Base-by-base conservation (phyloP, 495 filamentous ascomycete species). In the Aspergillus steynii region DNA sequence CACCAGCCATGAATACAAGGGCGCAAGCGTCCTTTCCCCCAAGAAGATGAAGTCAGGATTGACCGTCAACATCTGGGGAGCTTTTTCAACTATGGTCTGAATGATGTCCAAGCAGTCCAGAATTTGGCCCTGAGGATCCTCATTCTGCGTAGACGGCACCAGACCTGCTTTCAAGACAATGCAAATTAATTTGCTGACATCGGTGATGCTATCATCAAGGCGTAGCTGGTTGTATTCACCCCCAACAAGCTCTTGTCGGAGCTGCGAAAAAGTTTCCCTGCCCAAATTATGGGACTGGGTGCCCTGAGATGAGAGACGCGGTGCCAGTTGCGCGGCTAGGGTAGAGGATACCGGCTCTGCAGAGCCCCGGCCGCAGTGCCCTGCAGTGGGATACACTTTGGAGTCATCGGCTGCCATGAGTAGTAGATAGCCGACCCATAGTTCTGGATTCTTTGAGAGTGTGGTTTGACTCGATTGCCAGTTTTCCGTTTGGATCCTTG, bases 101-200 rank as follows among this genome's bases (percentile, higher is more conserved):
- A 98, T 83, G 7, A 92, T 90, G 59, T 88, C 81, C 49, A 93
- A 74, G 58, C 90, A 92, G 65, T 88, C 83, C 3, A 74, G 65
- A 4, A 86, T 81, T 67, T 92, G 86, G 10, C 77, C 69, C 34
- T 87, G 73, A 45, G 89, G 60, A 50, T 72, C 72, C 25, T 89
- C 83, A 64, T 89, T 80, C 61, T 80, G 77, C 26, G 71, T 63
- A 46, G 88, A 79, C 42, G 79, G 78, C 58, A 90, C 90, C 2
- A 99, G 74, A 26, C 93, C 90, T 50, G 91, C 91, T 66, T 90
- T 86, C 53, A 90, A 82, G 63, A 96, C 88, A 61, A 96, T 88
- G 63, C 87, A 88, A 37, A 98, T 87, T 28, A 98, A 81, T 73
- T 90, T 88, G 69, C 90, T 86, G 63, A 94, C 91, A 69, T 92